These are phyloP conservation scores for Mimosa bimucronata DNA, from an alignment of 306 rosid genomes.

Conservation along the genomic window DNA sequence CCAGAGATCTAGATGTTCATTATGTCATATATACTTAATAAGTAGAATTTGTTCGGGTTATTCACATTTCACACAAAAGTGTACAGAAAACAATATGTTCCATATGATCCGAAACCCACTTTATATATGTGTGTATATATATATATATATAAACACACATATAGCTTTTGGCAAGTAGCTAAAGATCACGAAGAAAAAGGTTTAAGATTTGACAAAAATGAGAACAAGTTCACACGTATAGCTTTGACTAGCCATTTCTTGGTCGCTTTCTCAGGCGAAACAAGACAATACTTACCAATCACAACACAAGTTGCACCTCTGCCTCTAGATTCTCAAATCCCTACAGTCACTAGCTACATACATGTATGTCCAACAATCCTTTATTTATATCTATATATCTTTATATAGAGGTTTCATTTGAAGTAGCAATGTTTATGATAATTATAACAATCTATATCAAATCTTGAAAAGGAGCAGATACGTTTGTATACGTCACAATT, in stretches of 20 bases:
- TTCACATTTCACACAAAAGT: not conserved
- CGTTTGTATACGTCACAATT: not conserved
- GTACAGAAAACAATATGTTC: not conserved
- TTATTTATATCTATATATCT: too few relatives aligned
- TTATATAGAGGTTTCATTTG: not conserved
- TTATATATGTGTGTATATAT: too few relatives aligned
- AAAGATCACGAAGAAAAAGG: slow-evolving; percentile 5
- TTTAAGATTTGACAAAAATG: slow-evolving; percentile 12
- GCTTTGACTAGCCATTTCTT: slow-evolving; percentile 9
- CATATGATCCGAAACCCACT: not conserved
- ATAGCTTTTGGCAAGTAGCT: not conserved
- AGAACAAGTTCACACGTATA: slow-evolving; percentile 22
- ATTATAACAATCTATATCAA: not conserved
- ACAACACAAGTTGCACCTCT: slow-evolving; percentile 2
- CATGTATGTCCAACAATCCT: not conserved
- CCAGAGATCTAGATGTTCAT: not conserved
- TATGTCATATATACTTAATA: not conserved
- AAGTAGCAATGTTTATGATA: not conserved
- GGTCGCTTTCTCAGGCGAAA: not conserved
- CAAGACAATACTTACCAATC: slow-evolving; percentile 33
- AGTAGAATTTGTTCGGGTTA: not conserved
- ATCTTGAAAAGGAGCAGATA: not conserved
- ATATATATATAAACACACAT: too few relatives aligned
- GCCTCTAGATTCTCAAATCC: slow-evolving; percentile 39
- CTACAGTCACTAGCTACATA: not conserved